These are phyloP conservation scores for Sesbania bispinosa DNA, from an alignment of 306 rosid species.

Conservation along the genomic window DNA sequence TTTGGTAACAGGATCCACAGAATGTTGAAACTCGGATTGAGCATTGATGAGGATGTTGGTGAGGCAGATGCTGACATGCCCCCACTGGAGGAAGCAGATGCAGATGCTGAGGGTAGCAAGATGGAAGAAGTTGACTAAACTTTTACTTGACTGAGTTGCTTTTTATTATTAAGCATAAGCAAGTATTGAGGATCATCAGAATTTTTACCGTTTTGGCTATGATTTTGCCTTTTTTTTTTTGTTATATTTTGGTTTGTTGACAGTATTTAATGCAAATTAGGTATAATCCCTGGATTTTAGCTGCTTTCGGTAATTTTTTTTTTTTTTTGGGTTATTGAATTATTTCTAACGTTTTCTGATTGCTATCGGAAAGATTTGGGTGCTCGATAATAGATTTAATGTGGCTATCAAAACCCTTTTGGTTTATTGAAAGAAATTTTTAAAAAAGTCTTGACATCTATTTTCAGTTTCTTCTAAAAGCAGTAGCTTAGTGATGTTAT, in stretches of 20 bases:
- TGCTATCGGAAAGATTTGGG: too few species aligned
- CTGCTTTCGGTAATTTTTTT: background rate
- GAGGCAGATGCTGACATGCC: constrained; percentile 81
- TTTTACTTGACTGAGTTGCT: background rate
- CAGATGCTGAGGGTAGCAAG: constrained; percentile 78
- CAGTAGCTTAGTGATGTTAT: too few species aligned
- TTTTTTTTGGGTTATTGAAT: too few species aligned
- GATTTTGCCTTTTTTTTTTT: background rate
- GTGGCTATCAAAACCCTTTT: too few species aligned
- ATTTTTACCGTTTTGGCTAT: background rate
- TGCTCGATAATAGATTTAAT: too few species aligned
- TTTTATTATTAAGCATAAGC: background rate
- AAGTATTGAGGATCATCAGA: background rate
- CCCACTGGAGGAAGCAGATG: constrained; percentile 74
- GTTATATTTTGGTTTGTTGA: background rate
- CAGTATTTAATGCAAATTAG: constrained; percentile 4
- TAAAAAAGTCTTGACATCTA: too few species aligned
- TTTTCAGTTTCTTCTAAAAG: too few species aligned
- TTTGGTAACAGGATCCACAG: constrained; percentile 91
- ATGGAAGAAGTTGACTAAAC: constrained; percentile 90
- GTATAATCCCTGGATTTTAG: background rate
- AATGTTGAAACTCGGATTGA: constrained; percentile 83
- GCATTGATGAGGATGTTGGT: constrained; percentile 73
- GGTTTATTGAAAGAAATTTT: too few species aligned
- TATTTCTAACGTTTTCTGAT: background rate